phyloP scores from a whole-genome alignment of 2,329 filamentous ascomycete species.

The Pseudogymnoascus sp. region DNA sequence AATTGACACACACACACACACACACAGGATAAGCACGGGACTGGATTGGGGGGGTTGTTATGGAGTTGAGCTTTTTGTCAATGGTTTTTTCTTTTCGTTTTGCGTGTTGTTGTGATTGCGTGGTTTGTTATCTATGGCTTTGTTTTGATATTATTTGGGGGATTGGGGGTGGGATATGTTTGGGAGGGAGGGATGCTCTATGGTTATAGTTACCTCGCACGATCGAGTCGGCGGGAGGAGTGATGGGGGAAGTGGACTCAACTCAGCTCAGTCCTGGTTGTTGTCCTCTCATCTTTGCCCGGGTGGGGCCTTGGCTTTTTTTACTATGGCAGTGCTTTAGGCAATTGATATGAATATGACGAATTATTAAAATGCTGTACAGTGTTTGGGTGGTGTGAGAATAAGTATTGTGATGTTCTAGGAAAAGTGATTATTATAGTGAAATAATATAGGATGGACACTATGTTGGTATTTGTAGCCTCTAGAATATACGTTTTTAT shows the following conservation, averaged over 20 bases:
- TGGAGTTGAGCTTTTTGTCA: not conserved
- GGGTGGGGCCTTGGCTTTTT: not conserved
- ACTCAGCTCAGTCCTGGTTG: not conserved
- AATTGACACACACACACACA: not conserved
- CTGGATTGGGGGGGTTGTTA: not conserved
- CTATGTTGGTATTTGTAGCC: no score
- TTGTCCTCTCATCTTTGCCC: not conserved
- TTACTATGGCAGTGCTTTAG: not conserved
- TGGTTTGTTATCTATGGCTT: not conserved
- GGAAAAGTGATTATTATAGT: not conserved
- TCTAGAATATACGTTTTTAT: no score
- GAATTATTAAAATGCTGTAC: not conserved
- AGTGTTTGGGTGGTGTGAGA: not conserved
- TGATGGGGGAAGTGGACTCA: not conserved
- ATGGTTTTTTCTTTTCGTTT: not conserved
- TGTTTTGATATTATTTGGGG: not conserved
- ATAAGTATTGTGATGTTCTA: not conserved
- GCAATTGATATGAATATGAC: conserved; percentile 1
- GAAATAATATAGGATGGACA: no score
- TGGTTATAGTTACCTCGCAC: not conserved
- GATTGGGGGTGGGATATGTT: not conserved
- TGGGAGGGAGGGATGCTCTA: not conserved
- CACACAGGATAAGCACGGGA: not conserved
- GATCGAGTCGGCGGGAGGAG: not conserved
- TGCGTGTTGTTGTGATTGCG: not conserved